Evolutionary conservation across 768 basidiomycete species (phyloP).

Genomic region (button mushroom (Agaricus bisporus)): DNA sequence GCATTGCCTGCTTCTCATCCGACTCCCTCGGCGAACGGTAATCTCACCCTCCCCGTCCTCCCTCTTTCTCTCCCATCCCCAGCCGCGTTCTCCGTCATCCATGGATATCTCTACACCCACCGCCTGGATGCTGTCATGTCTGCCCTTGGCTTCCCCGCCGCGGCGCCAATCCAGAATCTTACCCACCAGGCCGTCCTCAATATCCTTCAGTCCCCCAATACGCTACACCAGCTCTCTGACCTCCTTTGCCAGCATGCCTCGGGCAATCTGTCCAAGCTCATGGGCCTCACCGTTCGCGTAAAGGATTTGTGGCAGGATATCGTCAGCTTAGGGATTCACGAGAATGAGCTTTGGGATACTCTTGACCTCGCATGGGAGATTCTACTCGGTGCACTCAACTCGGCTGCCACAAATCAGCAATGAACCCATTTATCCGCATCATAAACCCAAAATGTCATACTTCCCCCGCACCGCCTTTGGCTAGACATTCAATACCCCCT

Average conservation of each 20-base stretch:
- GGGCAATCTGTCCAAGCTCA: constrained; percentile 37
- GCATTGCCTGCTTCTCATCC: constrained; percentile 33
- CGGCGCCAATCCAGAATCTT: constrained; percentile 35
- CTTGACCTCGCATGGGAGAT: constrained; percentile 80
- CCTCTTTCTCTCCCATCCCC: constrained; percentile 68
- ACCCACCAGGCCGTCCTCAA: constrained; percentile 37
- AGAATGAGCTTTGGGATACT: constrained; percentile 70
- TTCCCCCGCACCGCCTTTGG: not conserved
- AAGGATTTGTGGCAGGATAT: constrained; percentile 80
- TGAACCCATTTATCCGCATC: not conserved
- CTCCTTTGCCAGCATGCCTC: constrained; percentile 45
- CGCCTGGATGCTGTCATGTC: constrained; percentile 52
- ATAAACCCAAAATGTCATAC: not conserved
- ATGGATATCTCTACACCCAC: constrained; percentile 65
- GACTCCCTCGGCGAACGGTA: constrained; percentile 21
- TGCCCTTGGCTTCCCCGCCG: constrained; percentile 55
- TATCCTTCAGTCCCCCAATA: constrained; percentile 40
- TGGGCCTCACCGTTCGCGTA: constrained; percentile 57
- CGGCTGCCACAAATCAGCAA: constrained; percentile 32
- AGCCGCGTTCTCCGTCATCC: constrained; percentile 58
- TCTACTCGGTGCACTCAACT: constrained; percentile 49
- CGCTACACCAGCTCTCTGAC: constrained; percentile 49
- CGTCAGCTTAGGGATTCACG: constrained; percentile 65
- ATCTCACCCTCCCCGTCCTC: constrained; percentile 56
- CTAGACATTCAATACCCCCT: not conserved